Evolutionary conservation across 495 filamentous ascomycete genomes (phyloP), one percentile per base, ranked within the genome.

Genomic region (Astrothelium subdiscretum): DNA sequence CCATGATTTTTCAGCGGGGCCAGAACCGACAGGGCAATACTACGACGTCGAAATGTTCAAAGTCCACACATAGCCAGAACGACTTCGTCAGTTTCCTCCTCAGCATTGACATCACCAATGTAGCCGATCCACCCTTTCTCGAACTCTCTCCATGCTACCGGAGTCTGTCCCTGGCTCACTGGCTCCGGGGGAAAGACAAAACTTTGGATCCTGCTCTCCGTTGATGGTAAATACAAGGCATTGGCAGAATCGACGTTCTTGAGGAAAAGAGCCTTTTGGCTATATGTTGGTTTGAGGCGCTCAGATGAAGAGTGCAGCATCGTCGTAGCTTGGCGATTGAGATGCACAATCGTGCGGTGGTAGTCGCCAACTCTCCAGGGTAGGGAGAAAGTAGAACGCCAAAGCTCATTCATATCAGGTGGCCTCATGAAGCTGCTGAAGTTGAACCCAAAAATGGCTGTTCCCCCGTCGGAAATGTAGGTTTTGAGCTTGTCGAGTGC

Each of bases 391-490:
- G 20, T 29, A 20, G n/a, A 22, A 10, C 48, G 48, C 20, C n/a
- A 54, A 29, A 54, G 20, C 20, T 22, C n/a, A 11, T 54, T n/a
- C 48, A 54, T 54, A 22, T 54, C 26, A 6, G 48, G 48, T 8
- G 20, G 48, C 20, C 48, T 54, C 8, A 54, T 54, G 48, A 54
- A 54, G 48, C 48, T 54, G 48, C 48, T 54, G 48, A 54, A 54
- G 11, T 22, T 8, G 20, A 6, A 54, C 8, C 8, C 48, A 20
- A 54, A 54, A 29, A 54, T 29, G 8, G 26, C 48, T 10, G 26
- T 54, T 11, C 48, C 48, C 8, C 48, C 48, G 20, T 29, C 20
- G 8, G 20, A 29, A n/a, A 29, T 54, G 26, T 10, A 54, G 11
- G 8, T 29, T 22, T 22, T n/a, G 8, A 54, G 8, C 48, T 29